Base-by-base conservation (phyloP, 257 asterid genomes). In the Datura wrightii region DNA sequence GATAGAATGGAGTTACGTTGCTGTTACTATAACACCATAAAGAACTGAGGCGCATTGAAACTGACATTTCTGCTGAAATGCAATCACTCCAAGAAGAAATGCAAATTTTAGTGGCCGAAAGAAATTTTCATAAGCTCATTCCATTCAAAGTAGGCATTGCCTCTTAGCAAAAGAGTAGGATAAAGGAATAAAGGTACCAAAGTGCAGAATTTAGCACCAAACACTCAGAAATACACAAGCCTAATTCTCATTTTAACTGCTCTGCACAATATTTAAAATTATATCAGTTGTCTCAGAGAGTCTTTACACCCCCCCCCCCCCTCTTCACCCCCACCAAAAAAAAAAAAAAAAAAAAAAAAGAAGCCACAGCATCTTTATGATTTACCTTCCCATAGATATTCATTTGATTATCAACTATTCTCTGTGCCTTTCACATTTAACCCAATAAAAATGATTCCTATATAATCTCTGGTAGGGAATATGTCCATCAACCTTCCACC, bases 391-490 rank as follows among this genome's bases (percentile, higher is more conserved):
- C 36, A 41, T n/a, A 69, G 79, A 10, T n/a, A 46, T 5, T 70
- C 16, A 0, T n/a, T 42, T 31, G 71, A 62, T 24, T 41, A 31
- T 31, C 16, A 10, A 63, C 42, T 63, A 11, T 63, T 71, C 34
- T 19, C 53, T 71, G 18, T 71, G 79, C 54, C 39, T 71, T 71
- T 9, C 55, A 42, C 55, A 71, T 71, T 71, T 18, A 46, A 71
- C 18, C 65, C 37, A 42, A 42, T 18, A 18, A 9, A 71, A 71
- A n/a, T 16, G n/a, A 13, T 42, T 71, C 55, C 53, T 39, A 42
- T 41, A 69, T 44, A 69, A 69, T 1, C 53, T 71, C 53, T 42
- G 18, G 18, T 71, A 42, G 37, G 55, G 79, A 34, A 42, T 71
- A 71, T 71, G 55, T 18, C 16, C 55, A 18, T 71, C 79, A 42